Percentiles rank a stretch among this genome's conserved stretches.
Evolutionary conservation across 2,329 filamentous ascomycete genomes (phyloP).

Genomic region (Clarireedia monteithiana): DNA sequence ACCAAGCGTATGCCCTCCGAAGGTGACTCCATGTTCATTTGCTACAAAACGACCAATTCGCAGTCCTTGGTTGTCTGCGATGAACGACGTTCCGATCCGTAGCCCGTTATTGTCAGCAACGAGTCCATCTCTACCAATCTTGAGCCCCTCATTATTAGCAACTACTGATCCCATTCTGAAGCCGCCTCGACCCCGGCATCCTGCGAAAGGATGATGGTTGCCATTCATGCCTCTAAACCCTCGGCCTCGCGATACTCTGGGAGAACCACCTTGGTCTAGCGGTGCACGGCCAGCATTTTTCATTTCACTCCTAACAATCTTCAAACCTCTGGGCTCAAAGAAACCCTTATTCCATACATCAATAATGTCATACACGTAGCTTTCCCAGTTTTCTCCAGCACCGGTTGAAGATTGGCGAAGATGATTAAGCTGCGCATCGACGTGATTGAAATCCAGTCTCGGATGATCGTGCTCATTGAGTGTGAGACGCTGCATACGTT

Average conservation of each 20-base stretch:
- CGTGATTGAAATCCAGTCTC: constrained; percentile 27
- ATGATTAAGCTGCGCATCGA: constrained; percentile 36
- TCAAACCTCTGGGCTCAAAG: constrained; percentile 43
- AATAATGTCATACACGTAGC: constrained; percentile 35
- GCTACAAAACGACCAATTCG: constrained; percentile 24
- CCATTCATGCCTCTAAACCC: background rate
- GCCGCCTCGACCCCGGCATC: constrained; percentile 3
- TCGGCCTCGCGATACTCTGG: background rate
- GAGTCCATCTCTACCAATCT: constrained; percentile 11
- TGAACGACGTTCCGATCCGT: constrained; percentile 13
- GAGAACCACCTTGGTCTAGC: background rate
- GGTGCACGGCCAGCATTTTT: background rate
- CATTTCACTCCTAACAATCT: constrained; percentile 35
- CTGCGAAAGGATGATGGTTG: background rate
- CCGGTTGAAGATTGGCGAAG: constrained; percentile 16
- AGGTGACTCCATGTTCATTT: constrained; percentile 14
- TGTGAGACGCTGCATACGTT: constrained; percentile 21
- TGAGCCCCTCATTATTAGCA: constrained; percentile 11
- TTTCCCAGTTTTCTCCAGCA: constrained; percentile 15
- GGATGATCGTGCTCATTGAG: constrained; percentile 17
- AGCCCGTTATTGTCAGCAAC: constrained; percentile 23
- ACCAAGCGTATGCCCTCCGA: constrained; percentile 17
- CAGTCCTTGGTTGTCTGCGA: constrained; percentile 36
- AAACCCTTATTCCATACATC: constrained; percentile 51
- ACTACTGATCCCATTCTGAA: constrained; percentile 11